Evolutionary conservation across 78 protist species (phyloP), one percentile per base, ranked within the genome.

Genomic region (Ministeria vibrans): DNA sequence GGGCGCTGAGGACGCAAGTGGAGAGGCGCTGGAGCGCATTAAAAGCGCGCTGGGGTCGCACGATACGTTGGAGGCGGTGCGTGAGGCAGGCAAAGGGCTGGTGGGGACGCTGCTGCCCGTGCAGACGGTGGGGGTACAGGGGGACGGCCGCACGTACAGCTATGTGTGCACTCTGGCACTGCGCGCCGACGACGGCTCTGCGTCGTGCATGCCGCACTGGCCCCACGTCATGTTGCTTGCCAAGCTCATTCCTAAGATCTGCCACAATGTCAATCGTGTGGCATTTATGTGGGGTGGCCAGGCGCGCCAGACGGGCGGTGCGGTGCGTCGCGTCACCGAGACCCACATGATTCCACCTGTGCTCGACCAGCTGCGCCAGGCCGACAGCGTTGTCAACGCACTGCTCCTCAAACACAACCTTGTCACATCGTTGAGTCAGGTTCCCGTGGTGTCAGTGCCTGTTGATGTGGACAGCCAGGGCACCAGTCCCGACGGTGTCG

Each of bases 111-210:
- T 95, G 4, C 79, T 95, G 34, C 96, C 96, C 45, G 81, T 94
- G 46, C 82, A 76, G 46, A 85, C 97, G 20, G 98, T 94, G 25
- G 98, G 97, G 61, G 98, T 95, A 32, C 92, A 92, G 78, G 98
- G 98, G 62, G 98, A 94, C 61, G 97, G 94, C 22, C 79, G 98
- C 41, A 91, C 94, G 62, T 94, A 95, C 86, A 81, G 87, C 38
- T 85, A 84, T 68, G 43, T 77, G 38, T 46, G 76, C 11, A 92
- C 89, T 30, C 84, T 93, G 30, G 66, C 88, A 43, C 61, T 63
- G 59, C 20, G 13, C 55, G 39, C 42, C 34, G 44, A 83, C 11
- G n/a, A n/a, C n/a, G n/a, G n/a, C n/a, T n/a, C n/a, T n/a, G n/a
- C n/a, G n/a, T n/a, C n/a, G n/a, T n/a, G n/a, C n/a, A n/a, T n/a